Conservation (phyloP, 148 eudicot genomes). For the Pouteria glomerata region DNA sequence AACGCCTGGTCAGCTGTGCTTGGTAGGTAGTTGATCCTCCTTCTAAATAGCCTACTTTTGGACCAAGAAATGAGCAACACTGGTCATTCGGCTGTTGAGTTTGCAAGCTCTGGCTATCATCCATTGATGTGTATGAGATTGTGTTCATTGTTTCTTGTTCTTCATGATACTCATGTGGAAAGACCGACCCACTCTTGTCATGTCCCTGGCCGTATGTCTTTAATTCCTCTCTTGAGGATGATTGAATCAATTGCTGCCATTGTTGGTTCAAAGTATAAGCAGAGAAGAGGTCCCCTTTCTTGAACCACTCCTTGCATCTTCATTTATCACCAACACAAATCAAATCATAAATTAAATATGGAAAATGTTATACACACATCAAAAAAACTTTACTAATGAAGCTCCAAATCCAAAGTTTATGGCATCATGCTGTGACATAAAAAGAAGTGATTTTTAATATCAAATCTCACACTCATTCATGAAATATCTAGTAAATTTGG, state of each 20-base stretch:
- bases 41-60: not conserved
- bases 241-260: slow-evolving; percentile 30
- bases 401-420: not conserved
- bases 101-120: not conserved
- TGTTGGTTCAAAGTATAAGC: slow-evolving; percentile 30
- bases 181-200: slow-evolving; percentile 3
- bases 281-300: slow-evolving; percentile 41
- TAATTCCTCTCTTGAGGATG: slow-evolving; percentile 22
- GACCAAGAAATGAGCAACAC: not conserved
- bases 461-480: not conserved
- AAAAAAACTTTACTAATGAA: not conserved
- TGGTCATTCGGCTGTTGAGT: slow-evolving; percentile 14
- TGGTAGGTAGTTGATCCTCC: not conserved
- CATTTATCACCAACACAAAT: slow-evolving; percentile 8
- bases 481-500: not conserved
- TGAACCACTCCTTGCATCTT: slow-evolving; percentile 60
- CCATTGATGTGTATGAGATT: slow-evolving; percentile 12
- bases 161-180: slow-evolving; percentile 13
- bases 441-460: too few relatives aligned
- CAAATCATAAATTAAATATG: slow-evolving; percentile 3
- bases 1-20: slow-evolving; percentile 41
- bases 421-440: too few relatives aligned
- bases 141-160: slow-evolving; percentile 4
- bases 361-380: not conserved
- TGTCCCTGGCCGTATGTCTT: slow-evolving; percentile 14